phyloP scores from a whole-genome alignment of 2,329 filamentous ascomycete species.

The Arachnopeziza araneosa region DNA sequence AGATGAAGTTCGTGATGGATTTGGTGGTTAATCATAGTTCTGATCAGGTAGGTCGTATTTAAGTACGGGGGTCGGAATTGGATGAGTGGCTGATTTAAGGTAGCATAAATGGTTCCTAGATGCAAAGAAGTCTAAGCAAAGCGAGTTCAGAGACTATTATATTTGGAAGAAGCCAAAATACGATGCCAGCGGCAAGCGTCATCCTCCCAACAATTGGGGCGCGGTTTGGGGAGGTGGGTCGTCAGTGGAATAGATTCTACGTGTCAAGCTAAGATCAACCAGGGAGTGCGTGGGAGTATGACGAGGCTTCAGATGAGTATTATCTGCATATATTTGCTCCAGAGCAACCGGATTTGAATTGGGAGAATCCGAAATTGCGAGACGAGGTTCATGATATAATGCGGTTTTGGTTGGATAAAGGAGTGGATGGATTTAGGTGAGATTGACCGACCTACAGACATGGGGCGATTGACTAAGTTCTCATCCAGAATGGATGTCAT shows the following conservation, averaged over 20 bases:
- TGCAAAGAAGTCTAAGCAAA: constrained; percentile 41
- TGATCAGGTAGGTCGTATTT: constrained; percentile 26
- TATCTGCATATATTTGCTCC: constrained; percentile 59
- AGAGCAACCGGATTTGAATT: constrained; percentile 73
- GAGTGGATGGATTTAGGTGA: constrained; percentile 46
- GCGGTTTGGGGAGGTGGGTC: constrained; percentile 38
- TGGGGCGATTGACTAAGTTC: not conserved
- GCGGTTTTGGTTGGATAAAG: constrained; percentile 67
- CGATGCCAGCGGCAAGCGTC: constrained; percentile 31
- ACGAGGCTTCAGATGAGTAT: constrained; percentile 46
- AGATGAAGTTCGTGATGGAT: constrained; percentile 65
- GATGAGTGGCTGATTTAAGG: not conserved
- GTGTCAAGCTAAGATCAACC: not conserved
- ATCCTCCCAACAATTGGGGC: constrained; percentile 41
- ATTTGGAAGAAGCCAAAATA: constrained; percentile 49
- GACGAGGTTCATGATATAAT: constrained; percentile 65
- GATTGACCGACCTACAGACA: not conserved
- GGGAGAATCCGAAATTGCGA: constrained; percentile 62
- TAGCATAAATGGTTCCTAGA: constrained; percentile 54
- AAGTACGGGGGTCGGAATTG: not conserved
- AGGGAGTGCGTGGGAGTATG: constrained; percentile 47
- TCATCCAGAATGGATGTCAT: constrained; percentile 55
- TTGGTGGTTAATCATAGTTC: constrained; percentile 67
- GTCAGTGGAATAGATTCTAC: not conserved
- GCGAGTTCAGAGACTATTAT: constrained; percentile 55